phyloP scores from a whole-genome alignment of 106 monocot species.

The Agapanthus africanus region DNA sequence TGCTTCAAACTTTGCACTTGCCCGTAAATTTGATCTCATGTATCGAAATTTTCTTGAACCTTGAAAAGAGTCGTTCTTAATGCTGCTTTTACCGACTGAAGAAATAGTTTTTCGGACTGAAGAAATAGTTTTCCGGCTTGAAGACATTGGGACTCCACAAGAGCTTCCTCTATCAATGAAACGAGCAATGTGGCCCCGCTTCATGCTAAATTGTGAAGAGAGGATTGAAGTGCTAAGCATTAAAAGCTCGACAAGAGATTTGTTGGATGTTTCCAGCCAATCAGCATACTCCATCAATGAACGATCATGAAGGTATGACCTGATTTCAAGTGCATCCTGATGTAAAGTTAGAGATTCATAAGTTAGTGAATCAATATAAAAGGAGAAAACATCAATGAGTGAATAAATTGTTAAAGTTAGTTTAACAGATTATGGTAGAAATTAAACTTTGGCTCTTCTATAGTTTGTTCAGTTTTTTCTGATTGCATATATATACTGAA shows the following conservation, averaged over 20 bases:
- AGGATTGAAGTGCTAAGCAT: conserved; percentile 18
- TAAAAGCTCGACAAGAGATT: conserved; percentile 22
- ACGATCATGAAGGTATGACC: conserved; percentile 21
- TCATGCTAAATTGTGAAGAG: conserved; percentile 25
- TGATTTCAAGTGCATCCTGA: conserved; percentile 34
- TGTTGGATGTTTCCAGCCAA: conserved; percentile 23
- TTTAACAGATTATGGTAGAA: no score
- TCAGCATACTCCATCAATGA: conserved; percentile 36
- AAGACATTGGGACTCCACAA: conserved; percentile 1
- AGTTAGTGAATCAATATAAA: no score
- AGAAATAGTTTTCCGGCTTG: not conserved
- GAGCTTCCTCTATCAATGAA: conserved; percentile 11
- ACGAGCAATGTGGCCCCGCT: conserved; percentile 22
- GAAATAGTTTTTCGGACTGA: not conserved
- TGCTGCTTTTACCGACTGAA: conserved; percentile 2
- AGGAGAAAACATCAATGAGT: no score
- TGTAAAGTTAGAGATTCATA: no score
- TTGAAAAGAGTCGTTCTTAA: not conserved
- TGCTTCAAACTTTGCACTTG: not conserved
- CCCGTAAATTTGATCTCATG: not conserved
- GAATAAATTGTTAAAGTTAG: no score
- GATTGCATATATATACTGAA: no score
- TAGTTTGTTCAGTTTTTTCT: no score
- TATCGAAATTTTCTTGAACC: not conserved
- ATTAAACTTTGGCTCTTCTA: no score